Evolutionary conservation across 345 rosid species (phyloP).

Genomic region (Kernera saxatilis): DNA sequence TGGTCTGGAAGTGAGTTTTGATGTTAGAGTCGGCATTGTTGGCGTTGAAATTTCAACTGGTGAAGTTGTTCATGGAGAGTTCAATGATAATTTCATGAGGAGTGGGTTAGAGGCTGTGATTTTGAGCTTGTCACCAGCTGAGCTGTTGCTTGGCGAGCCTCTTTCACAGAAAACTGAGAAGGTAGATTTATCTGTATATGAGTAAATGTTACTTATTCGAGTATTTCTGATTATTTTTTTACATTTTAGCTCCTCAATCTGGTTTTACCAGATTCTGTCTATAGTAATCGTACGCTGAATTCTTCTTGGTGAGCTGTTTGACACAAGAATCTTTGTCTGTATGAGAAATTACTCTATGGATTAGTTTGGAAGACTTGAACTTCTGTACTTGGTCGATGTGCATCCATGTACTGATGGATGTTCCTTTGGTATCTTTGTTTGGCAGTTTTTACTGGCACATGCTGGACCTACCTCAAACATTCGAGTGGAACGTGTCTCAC

Average conservation of each 20-base stretch:
- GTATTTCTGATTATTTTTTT: background rate
- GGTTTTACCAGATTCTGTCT: background rate
- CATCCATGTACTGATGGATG: background rate
- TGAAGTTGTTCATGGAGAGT: constrained; percentile 79
- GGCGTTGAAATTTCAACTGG: constrained; percentile 90
- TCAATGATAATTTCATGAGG: constrained; percentile 64
- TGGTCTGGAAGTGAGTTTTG: constrained; percentile 34
- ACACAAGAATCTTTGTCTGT: background rate
- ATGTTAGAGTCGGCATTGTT: constrained; percentile 69
- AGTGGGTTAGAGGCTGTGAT: constrained; percentile 81
- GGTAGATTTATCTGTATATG: constrained; percentile 38
- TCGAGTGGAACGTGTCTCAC: constrained; percentile 57
- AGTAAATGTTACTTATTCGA: background rate
- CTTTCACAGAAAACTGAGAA: constrained; percentile 77
- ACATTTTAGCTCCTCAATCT: background rate
- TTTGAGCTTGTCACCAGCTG: constrained; percentile 80
- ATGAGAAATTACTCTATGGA: background rate
- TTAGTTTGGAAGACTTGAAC: background rate
- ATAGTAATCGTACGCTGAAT: background rate
- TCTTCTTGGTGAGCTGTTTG: background rate
- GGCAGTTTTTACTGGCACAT: constrained; percentile 60
- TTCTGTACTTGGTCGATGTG: background rate
- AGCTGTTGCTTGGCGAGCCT: constrained; percentile 66
- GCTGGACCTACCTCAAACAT: constrained; percentile 91
- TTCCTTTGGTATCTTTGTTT: constrained; percentile 7